A percentile compares a stretch with the other conserved stretches of the same genome.
phyloP scores from a whole-genome alignment of 1,139 yeast species.

The Petasospora fabianii region DNA sequence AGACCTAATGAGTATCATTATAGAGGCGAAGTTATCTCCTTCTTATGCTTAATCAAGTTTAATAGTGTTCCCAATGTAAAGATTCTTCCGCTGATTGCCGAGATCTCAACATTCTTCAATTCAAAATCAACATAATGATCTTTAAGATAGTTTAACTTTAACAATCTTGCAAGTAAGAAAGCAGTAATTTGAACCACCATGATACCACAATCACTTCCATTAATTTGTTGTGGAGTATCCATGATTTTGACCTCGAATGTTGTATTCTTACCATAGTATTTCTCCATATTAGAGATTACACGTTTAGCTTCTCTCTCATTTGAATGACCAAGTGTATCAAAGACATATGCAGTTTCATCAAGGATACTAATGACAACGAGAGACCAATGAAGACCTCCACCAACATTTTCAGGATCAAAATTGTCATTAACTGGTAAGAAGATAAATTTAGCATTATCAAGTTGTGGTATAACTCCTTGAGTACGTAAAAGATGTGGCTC shows the following conservation, averaged over 20 bases:
- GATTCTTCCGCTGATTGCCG: conserved; percentile 43
- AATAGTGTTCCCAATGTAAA: conserved; percentile 34
- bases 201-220: conserved; percentile 76
- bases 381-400: conserved; percentile 59
- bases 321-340: conserved; percentile 43
- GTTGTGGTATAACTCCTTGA: conserved; percentile 40
- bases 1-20: background rate
- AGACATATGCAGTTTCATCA: conserved; percentile 38
- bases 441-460: conserved; percentile 39
- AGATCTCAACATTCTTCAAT: conserved; percentile 32
- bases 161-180: conserved; percentile 36
- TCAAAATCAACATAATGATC: conserved; percentile 31
- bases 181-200: conserved; percentile 43
- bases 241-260: conserved; percentile 25
- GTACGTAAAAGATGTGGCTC: conserved; percentile 17
- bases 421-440: conserved; percentile 54
- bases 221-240: conserved; percentile 67
- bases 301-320: conserved; percentile 36
- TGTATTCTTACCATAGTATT: conserved; percentile 27
- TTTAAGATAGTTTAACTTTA: conserved; percentile 26
- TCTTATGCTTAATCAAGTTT: conserved; percentile 21
- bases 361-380: conserved; percentile 40
- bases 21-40: background rate
- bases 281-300: conserved; percentile 34
- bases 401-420: conserved; percentile 41